phyloP scores from a whole-genome alignment of 768 basidiomycete genomes.

The Mycena rosella region DNA sequence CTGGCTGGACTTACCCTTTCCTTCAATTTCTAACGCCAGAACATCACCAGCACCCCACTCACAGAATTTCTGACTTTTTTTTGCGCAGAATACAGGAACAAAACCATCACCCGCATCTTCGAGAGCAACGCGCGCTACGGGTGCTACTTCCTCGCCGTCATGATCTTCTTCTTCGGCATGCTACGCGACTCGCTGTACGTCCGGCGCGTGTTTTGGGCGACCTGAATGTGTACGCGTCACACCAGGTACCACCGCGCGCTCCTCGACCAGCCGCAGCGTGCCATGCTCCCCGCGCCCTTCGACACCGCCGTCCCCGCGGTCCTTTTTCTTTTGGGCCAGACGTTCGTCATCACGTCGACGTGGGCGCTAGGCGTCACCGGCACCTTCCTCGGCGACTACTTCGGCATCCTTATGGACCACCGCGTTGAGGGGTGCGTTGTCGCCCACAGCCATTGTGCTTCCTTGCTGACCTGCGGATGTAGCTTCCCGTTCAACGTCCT shows the following conservation, averaged over 20 bases:
- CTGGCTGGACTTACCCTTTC: no score
- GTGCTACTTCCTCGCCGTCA: constrained; percentile 89
- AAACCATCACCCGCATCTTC: constrained; percentile 87
- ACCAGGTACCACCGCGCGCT: constrained; percentile 79
- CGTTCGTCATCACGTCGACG: constrained; percentile 90
- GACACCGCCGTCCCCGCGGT: constrained; percentile 69
- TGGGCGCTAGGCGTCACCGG: constrained; percentile 94
- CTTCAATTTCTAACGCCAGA: no score
- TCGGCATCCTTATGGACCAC: constrained; percentile 88
- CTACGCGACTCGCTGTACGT: constrained; percentile 89
- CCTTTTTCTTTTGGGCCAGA: constrained; percentile 80
- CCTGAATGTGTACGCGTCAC: constrained; percentile 2
- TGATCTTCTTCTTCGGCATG: constrained; percentile 90
- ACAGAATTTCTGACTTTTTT: background rate
- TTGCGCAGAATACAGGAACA: constrained; percentile 75
- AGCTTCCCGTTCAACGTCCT: constrained; percentile 96
- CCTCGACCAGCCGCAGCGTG: constrained; percentile 75
- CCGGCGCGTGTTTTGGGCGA: background rate
- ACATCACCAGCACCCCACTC: no score
- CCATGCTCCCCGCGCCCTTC: constrained; percentile 75
- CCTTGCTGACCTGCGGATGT: background rate
- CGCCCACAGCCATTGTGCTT: background rate
- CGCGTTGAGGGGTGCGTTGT: constrained; percentile 79
- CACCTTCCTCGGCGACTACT: constrained; percentile 90
- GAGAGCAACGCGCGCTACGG: constrained; percentile 80